Conservation (phyloP, 495 filamentous ascomycete genomes). For the Xylaria curta region DNA sequence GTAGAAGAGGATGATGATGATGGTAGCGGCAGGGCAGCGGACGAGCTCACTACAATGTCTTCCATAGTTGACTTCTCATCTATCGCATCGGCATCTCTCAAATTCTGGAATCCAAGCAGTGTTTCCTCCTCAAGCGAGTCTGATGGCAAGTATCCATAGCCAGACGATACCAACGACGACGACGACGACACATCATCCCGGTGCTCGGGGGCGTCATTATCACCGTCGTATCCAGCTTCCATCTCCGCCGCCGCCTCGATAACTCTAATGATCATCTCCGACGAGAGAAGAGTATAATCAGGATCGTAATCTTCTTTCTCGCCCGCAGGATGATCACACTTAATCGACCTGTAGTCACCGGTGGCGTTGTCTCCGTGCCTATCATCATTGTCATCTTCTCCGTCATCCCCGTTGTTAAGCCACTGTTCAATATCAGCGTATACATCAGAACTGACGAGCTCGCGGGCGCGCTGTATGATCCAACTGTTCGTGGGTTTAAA, state of each 20-base stretch:
- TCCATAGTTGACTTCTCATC: not conserved
- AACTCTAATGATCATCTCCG: not conserved
- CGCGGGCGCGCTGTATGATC: constrained; percentile 1
- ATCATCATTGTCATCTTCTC: too few relatives aligned
- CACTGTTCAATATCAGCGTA: not conserved
- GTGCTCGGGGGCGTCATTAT: not conserved
- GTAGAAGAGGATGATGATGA: not conserved
- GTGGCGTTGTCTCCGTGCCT: not conserved
- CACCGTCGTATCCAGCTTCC: not conserved
- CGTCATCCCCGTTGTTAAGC: not conserved
- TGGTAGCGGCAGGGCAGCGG: not conserved
- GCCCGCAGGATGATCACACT: not conserved
- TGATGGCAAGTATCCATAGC: not conserved
- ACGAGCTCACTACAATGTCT: not conserved
- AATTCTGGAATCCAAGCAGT: not conserved
- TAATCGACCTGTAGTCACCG: not conserved
- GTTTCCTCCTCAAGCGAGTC: not conserved
- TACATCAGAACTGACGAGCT: not conserved
- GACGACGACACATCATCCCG: not conserved
- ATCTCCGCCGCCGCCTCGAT: not conserved
- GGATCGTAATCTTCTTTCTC: not conserved
- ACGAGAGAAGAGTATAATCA: not conserved
- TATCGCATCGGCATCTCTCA: not conserved
- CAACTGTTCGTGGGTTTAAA: not conserved
- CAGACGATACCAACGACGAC: not conserved